A percentile compares a stretch with the other conserved stretches of the same genome.
Evolutionary conservation across 2,329 filamentous ascomycete species (phyloP).

Genomic region (Passalora sequoiae): DNA sequence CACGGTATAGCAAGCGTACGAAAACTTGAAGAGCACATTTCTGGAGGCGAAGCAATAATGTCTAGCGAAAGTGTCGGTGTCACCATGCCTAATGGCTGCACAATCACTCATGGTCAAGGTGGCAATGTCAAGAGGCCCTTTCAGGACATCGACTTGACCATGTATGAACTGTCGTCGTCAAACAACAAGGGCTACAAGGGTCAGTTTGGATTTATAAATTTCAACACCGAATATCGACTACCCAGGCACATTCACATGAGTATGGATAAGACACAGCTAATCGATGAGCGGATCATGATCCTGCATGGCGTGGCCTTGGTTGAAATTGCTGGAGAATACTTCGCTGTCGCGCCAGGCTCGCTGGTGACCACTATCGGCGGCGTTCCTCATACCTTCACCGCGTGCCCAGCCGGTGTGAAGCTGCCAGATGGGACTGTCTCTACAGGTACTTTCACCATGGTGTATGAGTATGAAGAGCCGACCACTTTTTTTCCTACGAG

Average conservation of each 20-base stretch:
- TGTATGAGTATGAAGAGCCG: slow-evolving; percentile 25
- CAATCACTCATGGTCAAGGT: slow-evolving; percentile 20
- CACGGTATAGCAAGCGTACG: too few relatives aligned
- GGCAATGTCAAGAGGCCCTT: slow-evolving; percentile 25
- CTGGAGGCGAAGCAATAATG: not conserved
- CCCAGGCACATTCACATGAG: slow-evolving; percentile 25
- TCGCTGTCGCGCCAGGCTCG: slow-evolving; percentile 19
- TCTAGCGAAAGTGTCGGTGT: slow-evolving; percentile 1
- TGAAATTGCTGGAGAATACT: slow-evolving; percentile 19
- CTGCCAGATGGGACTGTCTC: slow-evolving; percentile 21
- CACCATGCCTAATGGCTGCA: slow-evolving; percentile 16
- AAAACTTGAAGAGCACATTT: too few relatives aligned
- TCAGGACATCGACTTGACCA: slow-evolving; percentile 17
- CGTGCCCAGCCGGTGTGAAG: slow-evolving; percentile 22
- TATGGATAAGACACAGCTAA: slow-evolving; percentile 10
- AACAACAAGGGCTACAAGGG: slow-evolving; percentile 19
- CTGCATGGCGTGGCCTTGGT: slow-evolving; percentile 21
- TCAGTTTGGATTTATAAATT: slow-evolving; percentile 20
- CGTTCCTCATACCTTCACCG: slow-evolving; percentile 23
- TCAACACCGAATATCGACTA: slow-evolving; percentile 19
- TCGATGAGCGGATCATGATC: slow-evolving; percentile 24
- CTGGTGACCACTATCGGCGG: slow-evolving; percentile 21
- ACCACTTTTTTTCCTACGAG: slow-evolving; percentile 21
- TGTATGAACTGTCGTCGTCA: slow-evolving; percentile 22
- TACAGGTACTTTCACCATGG: slow-evolving; percentile 21